Base-by-base conservation (phyloP, 2,329 filamentous ascomycete species). In the Exophiala spinifera region DNA sequence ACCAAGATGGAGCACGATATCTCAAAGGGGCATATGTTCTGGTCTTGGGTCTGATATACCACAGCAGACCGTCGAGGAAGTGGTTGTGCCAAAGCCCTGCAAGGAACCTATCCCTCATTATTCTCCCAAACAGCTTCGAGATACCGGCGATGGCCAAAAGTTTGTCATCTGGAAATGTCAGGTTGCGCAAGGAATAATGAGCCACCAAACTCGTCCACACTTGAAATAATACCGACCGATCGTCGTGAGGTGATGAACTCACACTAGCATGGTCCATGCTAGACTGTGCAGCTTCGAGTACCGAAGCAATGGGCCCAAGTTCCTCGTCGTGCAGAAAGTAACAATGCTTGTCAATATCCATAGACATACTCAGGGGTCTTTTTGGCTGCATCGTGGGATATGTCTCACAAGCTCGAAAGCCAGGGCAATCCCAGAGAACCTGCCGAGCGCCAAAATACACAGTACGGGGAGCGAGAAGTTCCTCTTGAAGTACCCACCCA, bases 401-500 rank as follows among this genome's bases (percentile, higher is more conserved):
- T 3, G 51, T 57, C 42, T 57, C 51, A 19, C 55, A 57, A 19
- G 55, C 51, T 15, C 51, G 55, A 39, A 25, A 43, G 10, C 13
- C 17, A 4, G 19, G 11, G 34, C 74, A 76, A 40, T 73, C 71
- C 64, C 66, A 76, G 19, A 74, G 72, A 1, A 68, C 66, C 53
- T 75, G 70, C 0, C 54, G 54, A 1, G 64, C 37, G 0, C 70
- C 67, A 52, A 73, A 76, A 43, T 68, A 70, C 11, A 76, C 68
- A 0, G 67, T 70, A 8, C 74, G 63, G 7, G 67, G 64, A 0
- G 72, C 66, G 1, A 76, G 56, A 0, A 65, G 67, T n/a, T 67
- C 61, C 51, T 75, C 73, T 52, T 75, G 72, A 3, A 74, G 40
- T 0, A 74, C 72, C 73, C 73, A 75, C 1, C 68, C 72, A 2